phyloP scores from a whole-genome alignment of 768 basidiomycete genomes.

The Piloderma croceum region DNA sequence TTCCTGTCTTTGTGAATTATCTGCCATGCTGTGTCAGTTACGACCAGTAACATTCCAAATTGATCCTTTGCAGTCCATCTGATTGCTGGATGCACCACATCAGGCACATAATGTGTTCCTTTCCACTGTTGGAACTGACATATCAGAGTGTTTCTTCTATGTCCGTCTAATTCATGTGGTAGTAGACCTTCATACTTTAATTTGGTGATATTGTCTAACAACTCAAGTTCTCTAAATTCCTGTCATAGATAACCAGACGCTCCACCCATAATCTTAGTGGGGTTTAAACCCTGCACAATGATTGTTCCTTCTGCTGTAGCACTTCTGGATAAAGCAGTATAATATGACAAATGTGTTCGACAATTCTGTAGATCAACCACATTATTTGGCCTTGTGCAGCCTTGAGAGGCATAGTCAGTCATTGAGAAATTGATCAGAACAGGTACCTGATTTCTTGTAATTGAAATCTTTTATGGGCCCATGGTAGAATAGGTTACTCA shows the following conservation, averaged over 20 bases:
- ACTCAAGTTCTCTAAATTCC: slow-evolving; percentile 25
- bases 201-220: slow-evolving; percentile 26
- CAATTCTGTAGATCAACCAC: slow-evolving; percentile 20
- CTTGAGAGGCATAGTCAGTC: slow-evolving; percentile 26
- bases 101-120: slow-evolving; percentile 5
- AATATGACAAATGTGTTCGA: slow-evolving; percentile 14
- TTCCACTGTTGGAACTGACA: slow-evolving; percentile 7
- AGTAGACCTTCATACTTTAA: slow-evolving; percentile 11
- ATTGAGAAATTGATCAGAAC: slow-evolving; percentile 27
- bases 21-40: background rate
- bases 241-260: slow-evolving; percentile 12
- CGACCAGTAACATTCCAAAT: background rate
- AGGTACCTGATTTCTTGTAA: slow-evolving; percentile 18
- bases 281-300: slow-evolving; percentile 23
- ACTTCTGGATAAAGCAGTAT: slow-evolving; percentile 25
- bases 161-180: slow-evolving; percentile 8
- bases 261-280: slow-evolving; percentile 14
- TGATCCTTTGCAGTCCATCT: background rate
- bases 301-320: slow-evolving; percentile 21
- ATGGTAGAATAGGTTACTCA: too few relatives aligned
- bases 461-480: too few relatives aligned
- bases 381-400: slow-evolving; percentile 22
- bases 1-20: background rate
- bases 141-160: slow-evolving; percentile 14
- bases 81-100: slow-evolving; percentile 5